Conservation (phyloP, 1,139 yeast genomes). For the Kurtzmaniella quercitrusa region DNA sequence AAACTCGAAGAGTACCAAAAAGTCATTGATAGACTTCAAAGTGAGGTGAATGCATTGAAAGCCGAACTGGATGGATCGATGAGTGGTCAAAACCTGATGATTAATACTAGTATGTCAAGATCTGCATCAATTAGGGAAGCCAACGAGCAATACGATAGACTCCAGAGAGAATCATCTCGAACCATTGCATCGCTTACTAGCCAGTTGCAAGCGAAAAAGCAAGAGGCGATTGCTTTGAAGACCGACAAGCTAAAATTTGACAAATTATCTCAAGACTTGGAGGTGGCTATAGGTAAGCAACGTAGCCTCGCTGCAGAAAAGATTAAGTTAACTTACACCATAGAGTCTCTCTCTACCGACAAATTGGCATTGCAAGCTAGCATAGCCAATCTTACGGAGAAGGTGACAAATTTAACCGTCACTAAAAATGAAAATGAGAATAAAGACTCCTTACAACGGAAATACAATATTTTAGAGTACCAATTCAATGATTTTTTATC, state of each 20-base stretch:
- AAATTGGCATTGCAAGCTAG: conserved; percentile 31
- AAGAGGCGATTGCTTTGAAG: conserved; percentile 18
- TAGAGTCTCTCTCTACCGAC: conserved; percentile 38
- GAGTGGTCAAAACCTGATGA: background rate
- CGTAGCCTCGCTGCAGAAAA: conserved; percentile 48
- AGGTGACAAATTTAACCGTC: conserved; percentile 21
- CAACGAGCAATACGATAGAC: conserved; percentile 17
- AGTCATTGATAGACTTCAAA: conserved; percentile 29
- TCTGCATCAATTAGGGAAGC: conserved; percentile 1
- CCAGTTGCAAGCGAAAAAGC: conserved; percentile 27
- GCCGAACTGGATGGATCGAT: conserved; percentile 6
- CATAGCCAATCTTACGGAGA: conserved; percentile 29
- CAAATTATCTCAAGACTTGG: conserved; percentile 35
- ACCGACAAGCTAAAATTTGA: conserved; percentile 23
- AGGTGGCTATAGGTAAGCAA: conserved; percentile 45
- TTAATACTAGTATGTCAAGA: conserved; percentile 5
- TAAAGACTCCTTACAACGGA: conserved; percentile 14
- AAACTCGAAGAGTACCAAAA: conserved; percentile 30
- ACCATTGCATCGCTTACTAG: conserved; percentile 25
- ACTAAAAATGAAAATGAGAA: conserved; percentile 14
- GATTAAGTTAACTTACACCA: conserved; percentile 37
- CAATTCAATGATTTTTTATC: conserved; percentile 37
- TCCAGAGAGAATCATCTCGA: conserved; percentile 22
- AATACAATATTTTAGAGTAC: conserved; percentile 25
- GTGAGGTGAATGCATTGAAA: conserved; percentile 26